A percentile compares a stretch with the other conserved stretches of the same genome.
phyloP scores from a whole-genome alignment of 106 monocot species.

The Dactylorhiza incarnata region DNA sequence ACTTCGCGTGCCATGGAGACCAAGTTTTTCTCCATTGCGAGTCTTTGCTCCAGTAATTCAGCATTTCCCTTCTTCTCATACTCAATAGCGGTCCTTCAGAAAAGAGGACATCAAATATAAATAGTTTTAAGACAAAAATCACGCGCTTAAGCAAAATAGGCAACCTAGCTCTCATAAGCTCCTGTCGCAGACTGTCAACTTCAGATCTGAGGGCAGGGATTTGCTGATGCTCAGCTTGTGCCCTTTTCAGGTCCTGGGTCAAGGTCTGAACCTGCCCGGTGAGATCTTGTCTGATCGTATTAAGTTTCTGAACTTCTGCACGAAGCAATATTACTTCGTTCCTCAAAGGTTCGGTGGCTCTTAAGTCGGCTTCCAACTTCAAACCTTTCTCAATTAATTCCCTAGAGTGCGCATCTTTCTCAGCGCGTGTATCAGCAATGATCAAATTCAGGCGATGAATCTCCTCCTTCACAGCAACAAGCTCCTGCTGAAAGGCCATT shows the following conservation, averaged over 20 bases:
- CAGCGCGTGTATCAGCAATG: slow-evolving; percentile 33
- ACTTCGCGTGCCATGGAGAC: slow-evolving; percentile 62
- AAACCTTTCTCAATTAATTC: slow-evolving; percentile 52
- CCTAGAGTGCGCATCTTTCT: slow-evolving; percentile 40
- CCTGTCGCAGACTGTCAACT: slow-evolving; percentile 59
- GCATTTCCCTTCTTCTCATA: slow-evolving; percentile 80
- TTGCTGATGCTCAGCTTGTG: slow-evolving; percentile 47
- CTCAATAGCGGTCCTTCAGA: slow-evolving; percentile 51
- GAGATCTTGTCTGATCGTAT: slow-evolving; percentile 48
- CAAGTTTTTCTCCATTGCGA: slow-evolving; percentile 60
- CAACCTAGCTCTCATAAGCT: slow-evolving; percentile 57
- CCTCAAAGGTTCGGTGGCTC: slow-evolving; percentile 42
- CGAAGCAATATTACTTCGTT: slow-evolving; percentile 34
- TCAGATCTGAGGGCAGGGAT: slow-evolving; percentile 40
- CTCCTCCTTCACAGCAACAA: slow-evolving; percentile 45
- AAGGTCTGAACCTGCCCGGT: slow-evolving; percentile 40
- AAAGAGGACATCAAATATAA: not conserved
- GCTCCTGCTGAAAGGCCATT: slow-evolving; percentile 31
- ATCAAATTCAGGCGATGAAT: slow-evolving; percentile 32
- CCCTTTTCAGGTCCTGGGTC: slow-evolving; percentile 50
- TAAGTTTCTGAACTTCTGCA: slow-evolving; percentile 42
- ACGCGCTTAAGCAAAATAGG: not conserved
- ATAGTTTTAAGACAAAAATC: not conserved
- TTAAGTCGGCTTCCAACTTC: slow-evolving; percentile 59
- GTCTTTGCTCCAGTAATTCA: slow-evolving; percentile 51